Conservation (phyloP, 1,139 yeast genomes). For the Yamadazyma epiphylla region DNA sequence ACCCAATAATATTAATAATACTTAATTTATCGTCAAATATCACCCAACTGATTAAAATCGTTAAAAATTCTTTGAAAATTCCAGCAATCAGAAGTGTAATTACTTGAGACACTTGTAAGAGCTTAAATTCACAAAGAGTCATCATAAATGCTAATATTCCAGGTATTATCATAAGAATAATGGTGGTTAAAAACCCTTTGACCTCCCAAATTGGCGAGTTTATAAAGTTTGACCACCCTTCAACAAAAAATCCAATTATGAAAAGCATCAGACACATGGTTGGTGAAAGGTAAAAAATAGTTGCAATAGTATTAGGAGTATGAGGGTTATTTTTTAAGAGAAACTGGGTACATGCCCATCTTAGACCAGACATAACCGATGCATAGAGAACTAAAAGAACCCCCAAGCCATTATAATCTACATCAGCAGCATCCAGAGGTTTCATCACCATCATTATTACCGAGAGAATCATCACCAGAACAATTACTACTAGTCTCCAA, state of each 20-base stretch:
- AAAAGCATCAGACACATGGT: slow-evolving; percentile 68
- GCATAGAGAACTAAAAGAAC: slow-evolving; percentile 71
- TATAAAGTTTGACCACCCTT: slow-evolving; percentile 57
- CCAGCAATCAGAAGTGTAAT: slow-evolving; percentile 89
- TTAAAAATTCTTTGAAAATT: slow-evolving; percentile 83
- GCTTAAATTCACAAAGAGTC: slow-evolving; percentile 86
- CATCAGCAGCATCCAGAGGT: slow-evolving; percentile 20
- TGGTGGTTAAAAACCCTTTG: slow-evolving; percentile 52
- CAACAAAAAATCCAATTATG: slow-evolving; percentile 57
- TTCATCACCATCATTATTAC: slow-evolving; percentile 80
- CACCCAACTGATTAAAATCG: slow-evolving; percentile 67
- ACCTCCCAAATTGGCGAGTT: slow-evolving; percentile 59
- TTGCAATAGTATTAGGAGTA: slow-evolving; percentile 71
- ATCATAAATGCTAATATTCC: slow-evolving; percentile 85
- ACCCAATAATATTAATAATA: slow-evolving; percentile 68
- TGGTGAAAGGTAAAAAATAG: slow-evolving; percentile 82
- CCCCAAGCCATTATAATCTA: slow-evolving; percentile 42
- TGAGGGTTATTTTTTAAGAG: slow-evolving; percentile 58
- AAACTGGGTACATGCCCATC: slow-evolving; percentile 94
- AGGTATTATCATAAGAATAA: slow-evolving; percentile 65
- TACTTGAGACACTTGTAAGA: slow-evolving; percentile 78
- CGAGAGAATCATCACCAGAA: slow-evolving; percentile 72
- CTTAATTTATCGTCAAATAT: slow-evolving; percentile 74
- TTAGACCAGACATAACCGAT: slow-evolving; percentile 77
- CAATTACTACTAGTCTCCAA: slow-evolving; percentile 63